phyloP scores from a whole-genome alignment of 108 stramenopile genomes.

The Epipyxis sp. region DNA sequence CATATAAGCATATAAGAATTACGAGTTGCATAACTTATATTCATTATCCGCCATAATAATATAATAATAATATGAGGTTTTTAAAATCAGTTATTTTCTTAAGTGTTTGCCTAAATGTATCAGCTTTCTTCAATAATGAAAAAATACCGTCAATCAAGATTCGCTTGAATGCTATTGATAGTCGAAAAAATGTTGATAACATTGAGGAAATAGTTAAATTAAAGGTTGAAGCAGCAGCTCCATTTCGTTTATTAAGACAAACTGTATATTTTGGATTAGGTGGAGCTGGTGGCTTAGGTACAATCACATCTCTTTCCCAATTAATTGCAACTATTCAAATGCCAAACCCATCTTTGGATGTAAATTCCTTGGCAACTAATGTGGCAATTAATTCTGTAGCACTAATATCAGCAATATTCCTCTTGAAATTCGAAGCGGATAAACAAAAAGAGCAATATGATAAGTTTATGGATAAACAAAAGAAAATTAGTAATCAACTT shows the following conservation, averaged over 20 bases:
- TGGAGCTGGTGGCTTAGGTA: not conserved
- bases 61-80: too few relatives aligned
- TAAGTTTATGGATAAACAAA: not conserved
- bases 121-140: too few relatives aligned
- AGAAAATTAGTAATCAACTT: not conserved
- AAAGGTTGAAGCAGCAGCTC: not conserved
- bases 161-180: too few relatives aligned
- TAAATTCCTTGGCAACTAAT: not conserved
- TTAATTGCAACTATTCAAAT: not conserved
- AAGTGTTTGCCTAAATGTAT: too few relatives aligned
- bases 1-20: too few relatives aligned
- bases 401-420: not conserved
- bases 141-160: too few relatives aligned
- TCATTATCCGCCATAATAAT: too few relatives aligned
- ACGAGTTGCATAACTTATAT: too few relatives aligned
- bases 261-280: not conserved
- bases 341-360: not conserved
- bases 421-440: not conserved
- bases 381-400: not conserved
- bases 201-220: not conserved
- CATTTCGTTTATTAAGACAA: not conserved
- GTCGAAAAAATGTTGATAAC: too few relatives aligned
- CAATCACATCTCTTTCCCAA: not conserved
- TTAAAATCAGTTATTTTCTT: too few relatives aligned
- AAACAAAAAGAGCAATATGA: not conserved